Evolutionary conservation across 2,329 filamentous ascomycete species (phyloP).

Genomic region (Triangularia verruculosa): DNA sequence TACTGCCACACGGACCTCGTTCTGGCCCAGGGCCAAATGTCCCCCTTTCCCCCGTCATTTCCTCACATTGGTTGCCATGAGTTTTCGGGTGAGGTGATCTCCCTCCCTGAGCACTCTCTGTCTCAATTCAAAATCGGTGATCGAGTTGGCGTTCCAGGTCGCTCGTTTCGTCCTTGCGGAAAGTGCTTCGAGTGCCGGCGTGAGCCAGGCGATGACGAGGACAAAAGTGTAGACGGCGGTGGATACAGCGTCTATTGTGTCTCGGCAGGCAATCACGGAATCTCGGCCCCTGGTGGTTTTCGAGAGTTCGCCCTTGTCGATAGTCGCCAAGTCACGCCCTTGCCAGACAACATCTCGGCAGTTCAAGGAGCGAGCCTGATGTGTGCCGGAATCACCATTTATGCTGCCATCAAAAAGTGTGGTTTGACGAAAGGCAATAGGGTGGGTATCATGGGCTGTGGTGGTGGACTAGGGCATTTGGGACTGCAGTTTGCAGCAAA

Average conservation of each 20-base stretch:
- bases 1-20: slow-evolving; percentile 44
- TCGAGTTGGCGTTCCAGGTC: slow-evolving; percentile 40
- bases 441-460: slow-evolving; percentile 40
- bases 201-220: slow-evolving; percentile 25
- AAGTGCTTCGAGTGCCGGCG: slow-evolving; percentile 40
- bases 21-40: slow-evolving; percentile 30
- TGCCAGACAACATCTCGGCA: slow-evolving; percentile 34
- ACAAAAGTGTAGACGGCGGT: slow-evolving; percentile 28
- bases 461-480: slow-evolving; percentile 32
- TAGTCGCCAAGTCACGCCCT: slow-evolving; percentile 34
- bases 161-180: slow-evolving; percentile 41
- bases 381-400: slow-evolving; percentile 43
- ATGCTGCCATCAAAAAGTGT: slow-evolving; percentile 39
- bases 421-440: slow-evolving; percentile 32
- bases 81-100: slow-evolving; percentile 43
- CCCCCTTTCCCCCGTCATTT: slow-evolving; percentile 35
- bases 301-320: slow-evolving; percentile 43
- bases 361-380: slow-evolving; percentile 41
- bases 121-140: slow-evolving; percentile 29
- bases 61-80: slow-evolving; percentile 46
- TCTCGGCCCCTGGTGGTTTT: slow-evolving; percentile 37
- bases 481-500: slow-evolving; percentile 29
- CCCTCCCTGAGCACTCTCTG: slow-evolving; percentile 18
- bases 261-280: slow-evolving; percentile 25
- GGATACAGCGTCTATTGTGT: slow-evolving; percentile 42